Conservation (phyloP, 163 green algal species). For the Trebouxiophyceae sp. region DNA sequence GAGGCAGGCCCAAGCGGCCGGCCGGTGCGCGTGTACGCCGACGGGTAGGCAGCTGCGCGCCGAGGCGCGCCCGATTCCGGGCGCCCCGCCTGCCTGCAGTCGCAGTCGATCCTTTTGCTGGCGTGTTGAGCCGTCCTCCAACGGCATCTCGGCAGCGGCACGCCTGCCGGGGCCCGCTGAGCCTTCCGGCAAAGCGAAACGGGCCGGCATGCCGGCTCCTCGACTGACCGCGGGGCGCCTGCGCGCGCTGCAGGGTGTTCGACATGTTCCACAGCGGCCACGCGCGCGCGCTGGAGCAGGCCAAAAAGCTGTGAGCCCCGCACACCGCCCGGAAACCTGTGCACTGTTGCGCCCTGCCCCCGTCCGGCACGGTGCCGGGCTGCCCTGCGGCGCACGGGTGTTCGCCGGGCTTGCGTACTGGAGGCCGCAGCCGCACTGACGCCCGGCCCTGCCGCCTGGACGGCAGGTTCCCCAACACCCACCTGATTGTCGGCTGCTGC, state of each 20-base stretch:
- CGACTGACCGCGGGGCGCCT: too few relatives aligned
- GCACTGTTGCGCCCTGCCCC: too few relatives aligned
- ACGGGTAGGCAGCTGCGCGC: conserved; percentile 19
- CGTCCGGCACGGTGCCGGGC: too few relatives aligned
- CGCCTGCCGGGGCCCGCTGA: neutral
- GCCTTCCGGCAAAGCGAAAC: neutral
- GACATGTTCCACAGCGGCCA: conserved; percentile 92
- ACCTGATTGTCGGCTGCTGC: conserved; percentile 79
- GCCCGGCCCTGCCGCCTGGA: too few relatives aligned
- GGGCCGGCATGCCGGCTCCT: too few relatives aligned
- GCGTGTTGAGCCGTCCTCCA: neutral
- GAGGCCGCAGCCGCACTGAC: too few relatives aligned
- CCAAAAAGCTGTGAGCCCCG: conserved; percentile 71
- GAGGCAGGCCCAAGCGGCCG: neutral
- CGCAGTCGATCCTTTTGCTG: neutral
- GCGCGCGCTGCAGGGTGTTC: conserved; percentile 87
- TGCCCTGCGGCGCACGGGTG: too few relatives aligned
- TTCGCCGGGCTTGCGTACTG: too few relatives aligned
- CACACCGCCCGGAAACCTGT: too few relatives aligned
- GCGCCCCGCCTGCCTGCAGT: neutral
- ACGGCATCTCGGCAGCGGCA: neutral
- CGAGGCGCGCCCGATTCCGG: neutral
- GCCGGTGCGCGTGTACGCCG: conserved; percentile 41
- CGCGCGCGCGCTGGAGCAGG: conserved; percentile 80
- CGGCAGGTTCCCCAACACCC: conserved; percentile 49